Base-by-base conservation (phyloP, 371 early-diverging fungal genomes). In the Dichotomocladium elegans region DNA sequence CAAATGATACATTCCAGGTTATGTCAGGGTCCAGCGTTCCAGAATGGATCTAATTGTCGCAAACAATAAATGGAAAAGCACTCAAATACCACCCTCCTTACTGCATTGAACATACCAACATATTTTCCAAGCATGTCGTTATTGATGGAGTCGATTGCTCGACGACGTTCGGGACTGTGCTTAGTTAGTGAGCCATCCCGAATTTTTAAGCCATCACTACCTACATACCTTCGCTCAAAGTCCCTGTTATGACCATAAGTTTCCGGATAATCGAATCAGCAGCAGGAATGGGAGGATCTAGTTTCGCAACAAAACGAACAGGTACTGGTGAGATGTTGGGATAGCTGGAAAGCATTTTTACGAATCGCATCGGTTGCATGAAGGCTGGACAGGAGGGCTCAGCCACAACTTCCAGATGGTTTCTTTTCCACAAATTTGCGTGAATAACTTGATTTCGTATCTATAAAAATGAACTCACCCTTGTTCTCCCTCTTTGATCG, bases 281-380 rank as follows among this genome's bases (percentile, higher is more conserved):
- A 17, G 63, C 64, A 3, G 72, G 61, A 12, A 72, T 37, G 9
- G 76, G 76, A 17, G 68, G 64, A 44, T 72, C 70, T 15, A 76
- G 44, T 9, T 55, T 72, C 9, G 66, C 66, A 10, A 70, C 72
- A 60, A 65, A 72, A 26, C 72, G 61, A 3, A 75, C 43, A n/a
- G 72, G 72, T 8, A 75, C 54, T 3, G 67, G 21, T 8, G 24
- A 26, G 4, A 44, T 51, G 9, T 64, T 51, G 9, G 74, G 63
- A 28, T 54, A 45, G 2, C 58, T 53, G 4, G 68, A 47, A 1
- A 55, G 37, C 17, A 61, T 41, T 28, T 76, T 63, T 4, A 72
- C 42, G 47, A 65, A 76, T 21, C 66, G 58, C 26, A 70, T 9
- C n/a, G 66, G 63, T 4, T 51, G 51, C 60, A 61, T 58, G 22